These are phyloP conservation scores for Blastocystis sp. DNA, from an alignment of 352 stramenopile species.

Conservation along the genomic window DNA sequence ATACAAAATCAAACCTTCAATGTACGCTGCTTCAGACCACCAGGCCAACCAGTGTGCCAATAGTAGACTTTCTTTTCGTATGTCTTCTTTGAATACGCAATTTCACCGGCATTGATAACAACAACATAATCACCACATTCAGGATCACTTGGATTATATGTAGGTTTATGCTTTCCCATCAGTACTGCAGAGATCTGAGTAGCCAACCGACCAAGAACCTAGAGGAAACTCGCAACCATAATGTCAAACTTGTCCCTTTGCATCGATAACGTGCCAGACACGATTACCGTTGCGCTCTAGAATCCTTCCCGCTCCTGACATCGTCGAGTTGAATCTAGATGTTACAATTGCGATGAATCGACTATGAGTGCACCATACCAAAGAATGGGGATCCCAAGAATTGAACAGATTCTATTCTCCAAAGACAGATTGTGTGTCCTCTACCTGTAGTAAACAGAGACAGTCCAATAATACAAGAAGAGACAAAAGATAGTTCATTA, in stretches of 20 bases:
- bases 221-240: not conserved
- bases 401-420: not conserved
- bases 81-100: conserved; percentile 60
- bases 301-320: conserved; percentile 44
- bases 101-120: conserved; percentile 58
- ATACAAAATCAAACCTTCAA: conserved; percentile 8
- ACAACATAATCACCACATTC: conserved; percentile 62
- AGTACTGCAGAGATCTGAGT: conserved; percentile 58
- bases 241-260: conserved; percentile 49
- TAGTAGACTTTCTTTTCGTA: conserved; percentile 63
- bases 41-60: conserved; percentile 60
- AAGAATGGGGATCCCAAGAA: not conserved
- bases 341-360: not conserved
- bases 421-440: not conserved
- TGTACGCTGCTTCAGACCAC: conserved; percentile 54
- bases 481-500: not conserved
- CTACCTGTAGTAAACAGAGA: not conserved
- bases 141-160: conserved; percentile 48
- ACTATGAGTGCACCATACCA: no score
- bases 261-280: conserved; percentile 58
- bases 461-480: not conserved
- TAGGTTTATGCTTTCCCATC: conserved; percentile 60
- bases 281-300: conserved; percentile 33
- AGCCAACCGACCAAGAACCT: conserved; percentile 51
- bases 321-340: not conserved